Conservation (phyloP, 768 basidiomycete genomes). For the Kwoniella newhampshirensis region DNA sequence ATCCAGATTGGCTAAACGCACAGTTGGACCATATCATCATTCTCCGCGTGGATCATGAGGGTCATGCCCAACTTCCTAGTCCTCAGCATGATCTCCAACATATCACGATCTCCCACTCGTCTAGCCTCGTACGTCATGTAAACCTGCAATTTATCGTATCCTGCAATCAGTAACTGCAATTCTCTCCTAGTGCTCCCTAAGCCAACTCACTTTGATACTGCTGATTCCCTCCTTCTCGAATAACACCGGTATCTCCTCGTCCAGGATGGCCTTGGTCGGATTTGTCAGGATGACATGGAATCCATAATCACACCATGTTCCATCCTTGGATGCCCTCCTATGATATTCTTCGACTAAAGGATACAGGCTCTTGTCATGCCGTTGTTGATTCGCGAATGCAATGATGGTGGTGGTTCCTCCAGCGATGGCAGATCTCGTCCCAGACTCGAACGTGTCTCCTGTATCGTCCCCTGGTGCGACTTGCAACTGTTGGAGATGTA, state of each 20-base stretch:
- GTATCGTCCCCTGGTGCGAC: slow-evolving; percentile 36
- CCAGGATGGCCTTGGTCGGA: slow-evolving; percentile 9
- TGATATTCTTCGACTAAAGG: slow-evolving; percentile 16
- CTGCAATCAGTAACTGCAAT: too few relatives aligned
- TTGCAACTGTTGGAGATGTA: slow-evolving; percentile 50
- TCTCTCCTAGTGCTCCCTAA: too few relatives aligned
- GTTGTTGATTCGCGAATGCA: slow-evolving; percentile 53
- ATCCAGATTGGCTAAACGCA: not conserved
- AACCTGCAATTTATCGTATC: too few relatives aligned
- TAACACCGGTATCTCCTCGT: slow-evolving; percentile 14
- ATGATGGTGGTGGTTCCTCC: slow-evolving; percentile 54
- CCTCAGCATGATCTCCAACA: slow-evolving; percentile 51
- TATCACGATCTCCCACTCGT: slow-evolving; percentile 51
- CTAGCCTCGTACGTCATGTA: slow-evolving; percentile 55
- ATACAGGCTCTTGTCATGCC: slow-evolving; percentile 7
- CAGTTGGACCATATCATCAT: slow-evolving; percentile 48
- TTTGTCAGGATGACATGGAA: slow-evolving; percentile 18
- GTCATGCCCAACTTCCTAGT: slow-evolving; percentile 49
- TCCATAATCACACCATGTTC: slow-evolving; percentile 13
- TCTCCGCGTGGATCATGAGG: slow-evolving; percentile 52
- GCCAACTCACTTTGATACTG: slow-evolving; percentile 50
- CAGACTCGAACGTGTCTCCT: slow-evolving; percentile 53
- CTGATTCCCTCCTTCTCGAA: slow-evolving; percentile 11
- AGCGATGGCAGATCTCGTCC: slow-evolving; percentile 47
- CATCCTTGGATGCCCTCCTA: not conserved